Evolutionary conservation across 1,284 basidiomycete species (phyloP).

Genomic region (Cryptococcus floricola): DNA sequence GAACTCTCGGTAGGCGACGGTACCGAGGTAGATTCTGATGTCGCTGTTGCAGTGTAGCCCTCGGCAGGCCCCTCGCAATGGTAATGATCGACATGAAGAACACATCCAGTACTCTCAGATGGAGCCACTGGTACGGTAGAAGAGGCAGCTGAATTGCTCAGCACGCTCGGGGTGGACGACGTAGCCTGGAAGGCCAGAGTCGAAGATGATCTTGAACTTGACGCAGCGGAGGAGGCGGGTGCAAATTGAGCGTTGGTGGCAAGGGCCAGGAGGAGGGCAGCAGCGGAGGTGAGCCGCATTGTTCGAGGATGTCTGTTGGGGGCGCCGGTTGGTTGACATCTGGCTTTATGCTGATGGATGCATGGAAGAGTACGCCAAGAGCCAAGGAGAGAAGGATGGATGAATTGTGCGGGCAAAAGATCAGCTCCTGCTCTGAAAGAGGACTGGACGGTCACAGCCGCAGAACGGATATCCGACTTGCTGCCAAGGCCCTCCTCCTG

Average conservation of each 20-base stretch:
- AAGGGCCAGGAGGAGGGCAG: slow-evolving; percentile 3
- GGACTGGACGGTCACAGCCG: too few species aligned
- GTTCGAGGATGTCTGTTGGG: too few species aligned
- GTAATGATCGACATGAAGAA: slow-evolving; percentile 24
- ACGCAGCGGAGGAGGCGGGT: not conserved
- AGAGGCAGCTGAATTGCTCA: not conserved
- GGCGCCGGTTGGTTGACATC: too few species aligned
- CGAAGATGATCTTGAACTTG: not conserved
- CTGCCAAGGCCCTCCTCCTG: too few species aligned
- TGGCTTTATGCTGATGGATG: too few species aligned
- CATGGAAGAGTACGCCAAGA: too few species aligned
- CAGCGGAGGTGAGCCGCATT: not conserved
- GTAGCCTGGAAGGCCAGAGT: not conserved
- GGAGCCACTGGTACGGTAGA: slow-evolving; percentile 17
- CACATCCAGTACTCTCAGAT: slow-evolving; percentile 24
- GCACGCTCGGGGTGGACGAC: not conserved
- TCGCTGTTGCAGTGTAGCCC: slow-evolving; percentile 13
- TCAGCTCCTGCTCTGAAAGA: too few species aligned
- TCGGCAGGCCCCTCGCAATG: slow-evolving; percentile 25
- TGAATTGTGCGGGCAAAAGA: too few species aligned
- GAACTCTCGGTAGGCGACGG: slow-evolving; percentile 28
- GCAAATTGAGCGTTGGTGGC: slow-evolving; percentile 17
- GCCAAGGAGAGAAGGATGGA: too few species aligned
- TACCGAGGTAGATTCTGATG: slow-evolving; percentile 3
- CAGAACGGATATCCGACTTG: too few species aligned